These are phyloP conservation scores for Amylocarpus encephaloides DNA, from an alignment of 2,329 filamentous ascomycete species.

Conservation along the genomic window DNA sequence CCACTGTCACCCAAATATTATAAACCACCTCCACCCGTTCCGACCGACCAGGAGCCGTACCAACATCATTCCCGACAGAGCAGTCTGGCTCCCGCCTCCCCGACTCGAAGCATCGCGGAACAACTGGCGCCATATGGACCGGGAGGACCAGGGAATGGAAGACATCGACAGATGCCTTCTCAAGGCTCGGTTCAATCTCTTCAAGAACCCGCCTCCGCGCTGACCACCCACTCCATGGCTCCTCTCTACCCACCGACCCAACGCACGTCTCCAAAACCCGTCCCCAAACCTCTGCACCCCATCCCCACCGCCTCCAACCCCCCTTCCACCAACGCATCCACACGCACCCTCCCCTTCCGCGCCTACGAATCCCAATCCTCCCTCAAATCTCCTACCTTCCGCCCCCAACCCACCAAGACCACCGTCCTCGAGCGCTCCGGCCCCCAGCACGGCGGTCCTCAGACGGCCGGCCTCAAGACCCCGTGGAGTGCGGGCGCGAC, in stretches of 20 bases:
- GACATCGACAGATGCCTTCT: slow-evolving; percentile 17
- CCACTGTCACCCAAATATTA: slow-evolving; percentile 53
- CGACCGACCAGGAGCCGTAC: slow-evolving; percentile 40
- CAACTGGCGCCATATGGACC: slow-evolving; percentile 18
- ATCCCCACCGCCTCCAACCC: slow-evolving; percentile 13
- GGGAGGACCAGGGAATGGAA: slow-evolving; percentile 1
- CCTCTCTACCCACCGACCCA: slow-evolving; percentile 10
- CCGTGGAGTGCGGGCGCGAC: slow-evolving; percentile 56
- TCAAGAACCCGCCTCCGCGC: slow-evolving; percentile 16
- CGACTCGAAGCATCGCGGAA: slow-evolving; percentile 25
- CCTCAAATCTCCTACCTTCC: slow-evolving; percentile 43
- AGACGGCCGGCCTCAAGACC: slow-evolving; percentile 51
- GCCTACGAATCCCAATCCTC: slow-evolving; percentile 49
- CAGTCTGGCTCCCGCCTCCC: slow-evolving; percentile 15
- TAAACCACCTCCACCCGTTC: slow-evolving; percentile 49
- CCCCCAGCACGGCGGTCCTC: slow-evolving; percentile 45
- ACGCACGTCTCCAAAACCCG: slow-evolving; percentile 3
- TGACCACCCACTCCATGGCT: slow-evolving; percentile 19
- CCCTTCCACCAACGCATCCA: slow-evolving; percentile 15
- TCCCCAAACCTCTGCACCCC: slow-evolving; percentile 5
- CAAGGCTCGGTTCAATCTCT: slow-evolving; percentile 15
- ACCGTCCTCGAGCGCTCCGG: slow-evolving; percentile 54
- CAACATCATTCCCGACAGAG: slow-evolving; percentile 18
- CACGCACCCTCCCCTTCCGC: slow-evolving; percentile 49
- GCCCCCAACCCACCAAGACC: slow-evolving; percentile 47